These are phyloP conservation scores for Bruguiera parviflora DNA, from an alignment of 345 rosid genomes.

Conservation along the genomic window DNA sequence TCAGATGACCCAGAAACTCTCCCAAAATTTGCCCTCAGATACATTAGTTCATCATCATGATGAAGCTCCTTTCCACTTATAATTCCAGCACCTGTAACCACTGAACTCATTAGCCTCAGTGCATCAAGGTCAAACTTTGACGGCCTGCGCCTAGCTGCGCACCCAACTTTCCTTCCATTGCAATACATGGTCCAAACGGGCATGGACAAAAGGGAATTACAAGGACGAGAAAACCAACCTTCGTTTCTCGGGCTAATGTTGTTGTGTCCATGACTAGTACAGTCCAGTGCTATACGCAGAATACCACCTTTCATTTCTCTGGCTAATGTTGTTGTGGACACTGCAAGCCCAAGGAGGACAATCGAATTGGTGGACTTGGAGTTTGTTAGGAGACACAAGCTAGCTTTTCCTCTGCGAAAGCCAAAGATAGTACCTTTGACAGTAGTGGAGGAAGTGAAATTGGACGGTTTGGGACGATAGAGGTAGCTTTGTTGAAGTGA, in stretches of 20 bases:
- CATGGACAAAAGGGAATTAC: conserved; percentile 29
- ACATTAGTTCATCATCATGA: conserved; percentile 48
- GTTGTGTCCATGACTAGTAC: neutral
- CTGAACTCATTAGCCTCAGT: conserved; percentile 42
- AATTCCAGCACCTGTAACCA: conserved; percentile 56
- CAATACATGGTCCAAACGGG: conserved; percentile 59
- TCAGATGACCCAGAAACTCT: conserved; percentile 41
- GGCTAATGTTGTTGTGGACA: conserved; percentile 53
- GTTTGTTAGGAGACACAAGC: conserved; percentile 53
- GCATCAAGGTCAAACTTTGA: conserved; percentile 45
- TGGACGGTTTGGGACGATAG: conserved; percentile 5
- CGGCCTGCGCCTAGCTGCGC: conserved; percentile 47
- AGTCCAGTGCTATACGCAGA: conserved; percentile 57
- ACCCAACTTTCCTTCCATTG: conserved; percentile 67
- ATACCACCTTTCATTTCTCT: conserved; percentile 62
- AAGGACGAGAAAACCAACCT: neutral
- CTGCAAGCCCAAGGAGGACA: conserved; percentile 53
- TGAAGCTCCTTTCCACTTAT: conserved; percentile 43
- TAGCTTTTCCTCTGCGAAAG: conserved; percentile 52
- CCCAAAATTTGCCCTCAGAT: conserved; percentile 54
- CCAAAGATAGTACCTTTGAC: conserved; percentile 66
- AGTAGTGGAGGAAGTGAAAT: conserved; percentile 25
- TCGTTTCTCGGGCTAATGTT: too few species aligned
- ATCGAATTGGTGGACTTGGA: conserved; percentile 36
- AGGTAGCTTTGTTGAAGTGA: conserved; percentile 2